phyloP scores from a whole-genome alignment of 106 monocot species.

The Chionographis japonica region DNA sequence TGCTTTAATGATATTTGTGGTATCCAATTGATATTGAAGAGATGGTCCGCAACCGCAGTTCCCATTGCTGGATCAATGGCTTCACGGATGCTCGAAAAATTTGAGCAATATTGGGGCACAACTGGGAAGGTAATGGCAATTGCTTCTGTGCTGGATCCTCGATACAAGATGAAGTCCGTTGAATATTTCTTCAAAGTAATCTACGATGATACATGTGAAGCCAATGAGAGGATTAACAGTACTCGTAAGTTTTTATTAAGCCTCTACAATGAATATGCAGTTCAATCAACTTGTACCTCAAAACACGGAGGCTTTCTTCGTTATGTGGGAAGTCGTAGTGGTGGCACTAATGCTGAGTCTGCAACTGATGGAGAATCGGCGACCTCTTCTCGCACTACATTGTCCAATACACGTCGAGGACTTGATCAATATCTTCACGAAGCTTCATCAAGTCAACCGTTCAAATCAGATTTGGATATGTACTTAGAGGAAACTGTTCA shows the following conservation, averaged over 20 bases:
- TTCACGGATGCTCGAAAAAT: slow-evolving; percentile 60
- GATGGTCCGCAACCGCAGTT: slow-evolving; percentile 39
- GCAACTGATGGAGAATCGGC: slow-evolving; percentile 25
- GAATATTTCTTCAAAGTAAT: slow-evolving; percentile 73
- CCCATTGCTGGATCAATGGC: slow-evolving; percentile 47
- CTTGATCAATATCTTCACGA: slow-evolving; percentile 78
- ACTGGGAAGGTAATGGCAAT: slow-evolving; percentile 59
- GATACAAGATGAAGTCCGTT: slow-evolving; percentile 86
- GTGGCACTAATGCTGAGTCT: slow-evolving; percentile 13
- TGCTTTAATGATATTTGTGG: slow-evolving; percentile 78
- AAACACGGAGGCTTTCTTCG: slow-evolving; percentile 35
- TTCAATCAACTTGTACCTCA: slow-evolving; percentile 33
- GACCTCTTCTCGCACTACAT: slow-evolving; percentile 43
- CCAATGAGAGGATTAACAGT: slow-evolving; percentile 42
- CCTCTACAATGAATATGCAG: slow-evolving; percentile 64
- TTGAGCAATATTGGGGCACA: slow-evolving; percentile 67
- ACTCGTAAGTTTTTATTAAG: slow-evolving; percentile 45
- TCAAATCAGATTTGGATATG: slow-evolving; percentile 72
- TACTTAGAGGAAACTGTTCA: slow-evolving; percentile 73
- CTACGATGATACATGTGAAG: slow-evolving; percentile 44
- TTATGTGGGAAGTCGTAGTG: slow-evolving; percentile 29
- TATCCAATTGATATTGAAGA: slow-evolving; percentile 55
- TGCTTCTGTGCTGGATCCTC: slow-evolving; percentile 78
- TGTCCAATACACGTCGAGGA: slow-evolving; percentile 58
- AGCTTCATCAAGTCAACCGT: slow-evolving; percentile 44